phyloP scores from a whole-genome alignment of 1,139 yeast species.

The Saccharomycopsis crataegensis region DNA sequence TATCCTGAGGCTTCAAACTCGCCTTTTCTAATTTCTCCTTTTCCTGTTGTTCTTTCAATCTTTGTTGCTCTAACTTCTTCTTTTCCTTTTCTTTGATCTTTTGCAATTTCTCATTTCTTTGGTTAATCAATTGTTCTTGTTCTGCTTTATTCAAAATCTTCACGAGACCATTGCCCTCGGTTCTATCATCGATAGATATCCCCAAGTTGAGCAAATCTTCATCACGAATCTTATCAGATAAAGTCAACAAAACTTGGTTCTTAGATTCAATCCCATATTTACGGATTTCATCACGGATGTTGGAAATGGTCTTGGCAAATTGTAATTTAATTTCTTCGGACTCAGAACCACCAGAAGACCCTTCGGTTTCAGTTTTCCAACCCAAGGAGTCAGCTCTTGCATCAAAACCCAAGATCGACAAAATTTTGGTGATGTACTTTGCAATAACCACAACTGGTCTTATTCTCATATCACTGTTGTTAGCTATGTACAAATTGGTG shows the following conservation, averaged over 20 bases:
- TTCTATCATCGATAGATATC: constrained; percentile 83
- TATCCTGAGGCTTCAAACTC: constrained; percentile 57
- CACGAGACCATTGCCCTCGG: constrained; percentile 65
- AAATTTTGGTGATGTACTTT: constrained; percentile 61
- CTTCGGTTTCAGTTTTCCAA: constrained; percentile 41
- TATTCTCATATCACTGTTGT: constrained; percentile 45
- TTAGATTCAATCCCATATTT: constrained; percentile 55
- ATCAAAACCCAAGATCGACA: constrained; percentile 69
- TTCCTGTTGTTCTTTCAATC: constrained; percentile 50
- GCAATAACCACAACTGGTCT: constrained; percentile 63
- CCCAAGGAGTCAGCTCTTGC: constrained; percentile 66
- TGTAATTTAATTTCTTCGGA: constrained; percentile 61
- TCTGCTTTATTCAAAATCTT: constrained; percentile 72
- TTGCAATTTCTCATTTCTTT: constrained; percentile 35
- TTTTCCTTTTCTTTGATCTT: constrained; percentile 52
- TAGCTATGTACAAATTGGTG: constrained; percentile 63
- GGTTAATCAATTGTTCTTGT: constrained; percentile 52
- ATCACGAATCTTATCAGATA: constrained; percentile 55
- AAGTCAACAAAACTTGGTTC: constrained; percentile 51
- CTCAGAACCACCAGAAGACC: constrained; percentile 17
- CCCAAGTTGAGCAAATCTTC: constrained; percentile 64
- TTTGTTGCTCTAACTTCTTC: constrained; percentile 37
- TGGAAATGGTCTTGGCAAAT: constrained; percentile 66
- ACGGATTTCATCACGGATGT: constrained; percentile 78
- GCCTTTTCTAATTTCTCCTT: constrained; percentile 63